These are phyloP conservation scores for Linnemannia zychae DNA, from an alignment of 192 early-diverging fungal genomes.

Conservation along the genomic window DNA sequence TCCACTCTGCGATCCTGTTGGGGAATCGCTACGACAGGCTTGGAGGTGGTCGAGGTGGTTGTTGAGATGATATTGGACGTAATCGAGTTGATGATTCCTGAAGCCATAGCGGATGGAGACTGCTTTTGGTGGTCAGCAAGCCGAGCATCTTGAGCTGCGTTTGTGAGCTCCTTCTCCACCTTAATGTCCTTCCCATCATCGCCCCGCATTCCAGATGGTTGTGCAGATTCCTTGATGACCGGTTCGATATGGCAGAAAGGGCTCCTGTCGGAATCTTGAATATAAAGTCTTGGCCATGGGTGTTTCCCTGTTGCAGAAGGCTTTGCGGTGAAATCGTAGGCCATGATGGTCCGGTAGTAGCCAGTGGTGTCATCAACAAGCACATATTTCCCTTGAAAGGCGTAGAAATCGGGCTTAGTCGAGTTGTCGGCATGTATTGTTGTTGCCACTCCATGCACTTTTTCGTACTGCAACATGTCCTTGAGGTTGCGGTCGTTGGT, in stretches of 20 bases:
- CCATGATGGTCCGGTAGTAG: slow-evolving; percentile 26
- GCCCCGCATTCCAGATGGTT: background rate
- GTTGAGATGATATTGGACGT: slow-evolving; percentile 27
- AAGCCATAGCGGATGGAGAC: slow-evolving; percentile 21
- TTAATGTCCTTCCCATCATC: background rate
- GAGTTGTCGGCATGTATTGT: slow-evolving; percentile 29
- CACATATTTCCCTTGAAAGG: slow-evolving; percentile 26
- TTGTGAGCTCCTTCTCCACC: background rate
- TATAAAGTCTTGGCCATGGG: slow-evolving; percentile 29
- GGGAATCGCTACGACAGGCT: background rate
- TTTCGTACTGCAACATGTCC: slow-evolving; percentile 34
- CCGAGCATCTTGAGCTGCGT: background rate
- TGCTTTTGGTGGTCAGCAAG: background rate
- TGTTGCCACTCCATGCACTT: slow-evolving; percentile 29
- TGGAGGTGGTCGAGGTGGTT: slow-evolving; percentile 14
- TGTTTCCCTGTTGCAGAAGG: background rate
- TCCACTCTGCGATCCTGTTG: slow-evolving; percentile 27
- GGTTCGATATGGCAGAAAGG: slow-evolving; percentile 11
- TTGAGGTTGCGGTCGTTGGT: slow-evolving; percentile 15
- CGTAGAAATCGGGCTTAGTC: slow-evolving; percentile 18
- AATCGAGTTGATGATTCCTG: slow-evolving; percentile 37
- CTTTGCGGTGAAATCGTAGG: slow-evolving; percentile 18
- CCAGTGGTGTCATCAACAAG: slow-evolving; percentile 39
- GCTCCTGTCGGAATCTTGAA: slow-evolving; percentile 18
- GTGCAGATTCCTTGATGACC: background rate